A percentile compares a stretch with the other conserved stretches of the same genome.
Evolutionary conservation across 1,284 basidiomycete genomes (phyloP).

Genomic region (Volvariella surrecta): DNA sequence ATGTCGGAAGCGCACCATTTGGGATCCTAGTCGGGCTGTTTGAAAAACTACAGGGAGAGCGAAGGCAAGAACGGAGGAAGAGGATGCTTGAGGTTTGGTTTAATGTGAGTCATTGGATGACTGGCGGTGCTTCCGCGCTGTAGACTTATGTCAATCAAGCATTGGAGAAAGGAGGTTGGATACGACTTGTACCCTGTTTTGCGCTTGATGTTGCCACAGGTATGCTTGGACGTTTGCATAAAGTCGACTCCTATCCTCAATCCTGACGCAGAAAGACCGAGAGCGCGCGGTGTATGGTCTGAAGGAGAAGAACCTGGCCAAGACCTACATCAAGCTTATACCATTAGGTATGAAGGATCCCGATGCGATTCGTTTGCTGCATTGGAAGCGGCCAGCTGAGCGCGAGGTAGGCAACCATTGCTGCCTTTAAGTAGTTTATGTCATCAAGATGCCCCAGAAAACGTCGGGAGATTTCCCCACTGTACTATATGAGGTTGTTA

Average conservation of each 20-base stretch:
- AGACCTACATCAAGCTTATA: slow-evolving; percentile 83
- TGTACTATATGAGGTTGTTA: slow-evolving; percentile 79
- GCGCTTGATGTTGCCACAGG: slow-evolving; percentile 70
- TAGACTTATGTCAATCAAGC: slow-evolving; percentile 31
- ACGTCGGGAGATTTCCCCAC: slow-evolving; percentile 80
- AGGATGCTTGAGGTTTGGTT: slow-evolving; percentile 65
- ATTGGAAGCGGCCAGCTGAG: slow-evolving; percentile 86
- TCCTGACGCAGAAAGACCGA: slow-evolving; percentile 69
- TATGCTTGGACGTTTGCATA: slow-evolving; percentile 17
- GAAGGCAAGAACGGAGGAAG: slow-evolving; percentile 60
- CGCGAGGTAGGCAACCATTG: slow-evolving; percentile 38
- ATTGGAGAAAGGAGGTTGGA: slow-evolving; percentile 71
- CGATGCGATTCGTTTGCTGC: slow-evolving; percentile 70
- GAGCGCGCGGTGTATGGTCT: slow-evolving; percentile 85
- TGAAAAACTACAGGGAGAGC: slow-evolving; percentile 57
- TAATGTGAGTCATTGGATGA: slow-evolving; percentile 38
- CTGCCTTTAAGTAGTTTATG: slow-evolving; percentile 1
- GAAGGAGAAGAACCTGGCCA: slow-evolving; percentile 88
- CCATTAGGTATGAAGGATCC: slow-evolving; percentile 72
- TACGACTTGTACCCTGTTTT: slow-evolving; percentile 70
- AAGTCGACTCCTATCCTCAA: neutral
- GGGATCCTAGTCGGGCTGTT: slow-evolving; percentile 57
- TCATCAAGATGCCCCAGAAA: slow-evolving; percentile 28
- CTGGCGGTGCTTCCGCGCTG: neutral
- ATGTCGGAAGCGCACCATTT: slow-evolving; percentile 61